These are phyloP conservation scores for Hypoxylon fuscum DNA, from an alignment of 495 filamentous ascomycete species.

Conservation along the genomic window DNA sequence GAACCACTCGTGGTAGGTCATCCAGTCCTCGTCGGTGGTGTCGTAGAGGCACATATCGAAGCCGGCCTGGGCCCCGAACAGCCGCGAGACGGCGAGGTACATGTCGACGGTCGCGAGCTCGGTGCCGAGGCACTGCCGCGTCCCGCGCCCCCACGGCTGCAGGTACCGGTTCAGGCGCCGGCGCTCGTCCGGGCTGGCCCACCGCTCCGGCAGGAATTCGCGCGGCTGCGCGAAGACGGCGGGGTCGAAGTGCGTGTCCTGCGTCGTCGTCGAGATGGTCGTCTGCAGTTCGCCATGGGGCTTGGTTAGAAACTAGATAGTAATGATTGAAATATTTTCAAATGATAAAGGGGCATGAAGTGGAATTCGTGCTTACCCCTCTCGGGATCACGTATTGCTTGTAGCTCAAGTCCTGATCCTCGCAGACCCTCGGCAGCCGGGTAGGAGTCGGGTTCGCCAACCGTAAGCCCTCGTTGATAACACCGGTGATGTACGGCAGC, in stretches of 20 bases:
- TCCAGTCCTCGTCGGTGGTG: slow-evolving; percentile 28
- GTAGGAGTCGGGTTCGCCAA: slow-evolving; percentile 53
- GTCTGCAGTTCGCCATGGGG: slow-evolving; percentile 24
- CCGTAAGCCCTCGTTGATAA: slow-evolving; percentile 53
- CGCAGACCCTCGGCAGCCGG: slow-evolving; percentile 53
- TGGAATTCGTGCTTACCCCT: slow-evolving; percentile 26
- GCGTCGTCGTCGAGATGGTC: slow-evolving; percentile 36
- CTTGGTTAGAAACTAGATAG: too few species aligned
- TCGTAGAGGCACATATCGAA: slow-evolving; percentile 30
- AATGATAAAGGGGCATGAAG: not conserved
- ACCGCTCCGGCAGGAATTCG: slow-evolving; percentile 57
- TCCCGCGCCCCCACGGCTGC: slow-evolving; percentile 58
- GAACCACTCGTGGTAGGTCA: slow-evolving; percentile 42
- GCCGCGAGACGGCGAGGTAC: slow-evolving; percentile 49
- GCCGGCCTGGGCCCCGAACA: slow-evolving; percentile 22
- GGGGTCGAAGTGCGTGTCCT: slow-evolving; percentile 51
- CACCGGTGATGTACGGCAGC: slow-evolving; percentile 53
- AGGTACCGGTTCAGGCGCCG: slow-evolving; percentile 50
- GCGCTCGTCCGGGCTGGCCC: slow-evolving; percentile 49
- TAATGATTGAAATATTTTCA: too few species aligned
- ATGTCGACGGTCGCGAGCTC: slow-evolving; percentile 59
- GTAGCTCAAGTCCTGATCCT: slow-evolving; percentile 52
- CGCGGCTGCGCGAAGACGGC: slow-evolving; percentile 48
- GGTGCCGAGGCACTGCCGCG: slow-evolving; percentile 55
- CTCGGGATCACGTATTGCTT: slow-evolving; percentile 38